phyloP scores from a whole-genome alignment of 768 basidiomycete species.

The Gloeophyllum trabeum region DNA sequence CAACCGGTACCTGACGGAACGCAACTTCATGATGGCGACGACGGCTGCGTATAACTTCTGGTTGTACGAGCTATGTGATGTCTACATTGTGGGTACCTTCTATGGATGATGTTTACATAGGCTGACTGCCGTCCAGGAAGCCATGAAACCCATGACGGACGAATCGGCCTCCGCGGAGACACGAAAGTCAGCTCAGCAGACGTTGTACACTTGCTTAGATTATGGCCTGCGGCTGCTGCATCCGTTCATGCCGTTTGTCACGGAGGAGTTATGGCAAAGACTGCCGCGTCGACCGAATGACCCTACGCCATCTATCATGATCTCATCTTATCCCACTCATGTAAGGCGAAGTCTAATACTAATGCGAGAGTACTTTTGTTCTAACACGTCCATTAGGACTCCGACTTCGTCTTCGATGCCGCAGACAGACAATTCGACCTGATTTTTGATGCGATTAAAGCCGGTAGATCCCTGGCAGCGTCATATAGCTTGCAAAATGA shows the following conservation, averaged over 20 bases:
- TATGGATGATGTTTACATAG: background rate
- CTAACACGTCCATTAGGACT: conserved; percentile 29
- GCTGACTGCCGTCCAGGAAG: conserved; percentile 53
- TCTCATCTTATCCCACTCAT: conserved; percentile 69
- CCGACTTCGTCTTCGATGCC: conserved; percentile 47
- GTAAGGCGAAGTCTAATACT: conserved; percentile 33
- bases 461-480: conserved; percentile 77
- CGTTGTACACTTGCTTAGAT: conserved; percentile 91
- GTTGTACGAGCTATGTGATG: conserved; percentile 98
- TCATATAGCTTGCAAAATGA: conserved; percentile 83
- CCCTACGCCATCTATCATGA: conserved; percentile 78
- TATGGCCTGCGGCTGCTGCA: conserved; percentile 83
- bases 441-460: conserved; percentile 67
- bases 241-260: conserved; percentile 99
- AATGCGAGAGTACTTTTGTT: background rate
- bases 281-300: conserved; percentile 81
- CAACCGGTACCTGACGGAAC: conserved; percentile 60
- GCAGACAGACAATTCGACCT: conserved; percentile 83
- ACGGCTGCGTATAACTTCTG: conserved; percentile 85
- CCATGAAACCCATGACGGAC: conserved; percentile 97
- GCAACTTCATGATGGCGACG: conserved; percentile 93
- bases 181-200: conserved; percentile 85
- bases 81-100: conserved; percentile 65
- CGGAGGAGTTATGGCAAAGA: conserved; percentile 97
- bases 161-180: conserved; percentile 48